A percentile compares a stretch with the other conserved stretches of the same genome.
Conservation (phyloP, 2,329 filamentous ascomycete species). For the Stemphylium lycopersici region DNA sequence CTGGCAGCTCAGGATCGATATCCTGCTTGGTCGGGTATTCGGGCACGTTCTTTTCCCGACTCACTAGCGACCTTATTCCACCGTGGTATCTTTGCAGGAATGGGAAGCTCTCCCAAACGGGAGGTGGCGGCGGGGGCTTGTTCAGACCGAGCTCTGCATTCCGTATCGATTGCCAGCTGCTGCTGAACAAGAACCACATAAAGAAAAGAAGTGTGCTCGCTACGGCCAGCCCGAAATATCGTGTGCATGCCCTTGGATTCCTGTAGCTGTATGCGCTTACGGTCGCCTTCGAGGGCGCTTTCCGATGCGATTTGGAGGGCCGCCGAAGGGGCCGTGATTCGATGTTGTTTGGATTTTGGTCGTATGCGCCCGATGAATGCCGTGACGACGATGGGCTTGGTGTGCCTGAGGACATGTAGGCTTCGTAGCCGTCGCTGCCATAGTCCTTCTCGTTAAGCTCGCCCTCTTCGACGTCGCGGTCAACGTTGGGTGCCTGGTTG, state of each 20-base stretch:
- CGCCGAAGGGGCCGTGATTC: conserved; percentile 27
- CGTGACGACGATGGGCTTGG: conserved; percentile 62
- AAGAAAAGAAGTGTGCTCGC: conserved; percentile 75
- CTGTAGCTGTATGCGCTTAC: conserved; percentile 60
- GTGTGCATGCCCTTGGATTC: conserved; percentile 73
- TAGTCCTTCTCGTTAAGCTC: conserved; percentile 49
- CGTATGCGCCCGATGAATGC: conserved; percentile 44
- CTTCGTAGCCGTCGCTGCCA: conserved; percentile 42
- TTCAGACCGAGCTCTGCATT: conserved; percentile 64
- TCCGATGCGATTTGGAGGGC: conserved; percentile 20
- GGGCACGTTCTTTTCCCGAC: conserved; percentile 69
- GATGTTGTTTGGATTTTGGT: conserved; percentile 39
- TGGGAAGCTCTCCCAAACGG: conserved; percentile 83
- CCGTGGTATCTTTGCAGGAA: conserved; percentile 91
- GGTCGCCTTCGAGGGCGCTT: conserved; percentile 31
- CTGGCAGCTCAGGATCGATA: conserved; percentile 47
- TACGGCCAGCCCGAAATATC: conserved; percentile 77
- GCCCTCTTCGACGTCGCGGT: conserved; percentile 42
- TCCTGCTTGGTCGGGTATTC: conserved; percentile 77
- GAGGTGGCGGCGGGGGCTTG: conserved; percentile 67
- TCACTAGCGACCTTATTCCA: conserved; percentile 75
- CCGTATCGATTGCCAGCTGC: conserved; percentile 73
- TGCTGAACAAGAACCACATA: conserved; percentile 74
- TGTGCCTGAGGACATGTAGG: conserved; percentile 48
- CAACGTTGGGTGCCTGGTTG: conserved; percentile 35